Conservation (phyloP, 305 asterid genomes). For the Solanum aculeatissimum region DNA sequence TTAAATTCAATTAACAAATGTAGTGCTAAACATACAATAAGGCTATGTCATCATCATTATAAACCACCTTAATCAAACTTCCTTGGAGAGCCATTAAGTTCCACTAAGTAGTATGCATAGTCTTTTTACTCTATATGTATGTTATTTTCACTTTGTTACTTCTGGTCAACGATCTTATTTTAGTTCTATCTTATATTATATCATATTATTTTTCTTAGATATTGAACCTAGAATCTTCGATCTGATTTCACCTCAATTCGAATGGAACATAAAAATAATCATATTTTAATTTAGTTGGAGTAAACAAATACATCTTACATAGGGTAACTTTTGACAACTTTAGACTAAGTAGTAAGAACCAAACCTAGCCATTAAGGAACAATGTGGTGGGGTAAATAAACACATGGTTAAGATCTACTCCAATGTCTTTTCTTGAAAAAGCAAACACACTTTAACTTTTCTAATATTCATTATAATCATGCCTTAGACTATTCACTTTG, state of each 20-base stretch:
- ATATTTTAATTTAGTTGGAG: background rate
- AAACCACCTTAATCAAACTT: background rate
- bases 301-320: background rate
- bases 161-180: background rate
- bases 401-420: background rate
- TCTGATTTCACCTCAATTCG: background rate
- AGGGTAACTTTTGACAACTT: background rate
- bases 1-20: background rate
- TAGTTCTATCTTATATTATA: background rate
- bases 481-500: background rate
- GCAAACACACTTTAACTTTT: background rate
- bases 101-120: background rate
- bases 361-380: background rate
- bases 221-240: too few species aligned
- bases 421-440: background rate
- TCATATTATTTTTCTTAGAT: background rate
- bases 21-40: background rate
- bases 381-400: background rate
- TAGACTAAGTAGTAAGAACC: background rate
- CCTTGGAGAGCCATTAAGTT: background rate
- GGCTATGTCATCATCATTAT: background rate
- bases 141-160: background rate
- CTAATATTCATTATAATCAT: background rate
- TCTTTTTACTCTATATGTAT: background rate
- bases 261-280: background rate